Conservation (phyloP, 2,329 filamentous ascomycete genomes). For the Periconia sp. region DNA sequence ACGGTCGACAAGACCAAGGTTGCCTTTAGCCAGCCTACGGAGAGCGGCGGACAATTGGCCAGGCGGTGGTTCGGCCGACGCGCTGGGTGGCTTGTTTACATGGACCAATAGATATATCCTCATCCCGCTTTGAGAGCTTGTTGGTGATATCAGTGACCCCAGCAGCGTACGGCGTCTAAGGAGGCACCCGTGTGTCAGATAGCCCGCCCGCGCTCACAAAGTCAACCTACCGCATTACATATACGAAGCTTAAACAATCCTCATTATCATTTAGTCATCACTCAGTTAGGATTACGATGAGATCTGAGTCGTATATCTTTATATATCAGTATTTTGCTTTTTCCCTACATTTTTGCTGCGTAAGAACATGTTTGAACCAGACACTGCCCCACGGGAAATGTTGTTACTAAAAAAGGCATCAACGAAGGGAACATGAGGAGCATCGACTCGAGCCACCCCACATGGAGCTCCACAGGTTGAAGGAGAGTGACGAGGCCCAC, state of each 20-base stretch:
- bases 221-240: too few relatives aligned
- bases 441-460: background rate
- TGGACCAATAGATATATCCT: slow-evolving; percentile 42
- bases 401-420: too few relatives aligned
- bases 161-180: background rate
- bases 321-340: too few relatives aligned
- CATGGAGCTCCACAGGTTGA: background rate
- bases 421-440: background rate
- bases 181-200: too few relatives aligned
- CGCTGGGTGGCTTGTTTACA: slow-evolving; percentile 63
- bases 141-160: background rate
- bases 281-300: too few relatives aligned
- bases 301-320: too few relatives aligned
- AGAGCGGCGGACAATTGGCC: slow-evolving; percentile 60
- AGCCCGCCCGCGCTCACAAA: too few relatives aligned
- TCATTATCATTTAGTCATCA: too few relatives aligned
- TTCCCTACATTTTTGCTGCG: too few relatives aligned
- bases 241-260: too few relatives aligned
- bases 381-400: too few relatives aligned
- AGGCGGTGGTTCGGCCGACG: slow-evolving; percentile 59
- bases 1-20: slow-evolving; percentile 57
- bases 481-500: background rate
- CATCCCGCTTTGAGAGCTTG: background rate
- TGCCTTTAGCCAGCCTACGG: slow-evolving; percentile 68
- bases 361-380: too few relatives aligned